Percentiles rank a stretch among this genome's conserved stretches.
Conservation (phyloP, 1,139 yeast species). For the Hanseniaspora uvarum region DNA sequence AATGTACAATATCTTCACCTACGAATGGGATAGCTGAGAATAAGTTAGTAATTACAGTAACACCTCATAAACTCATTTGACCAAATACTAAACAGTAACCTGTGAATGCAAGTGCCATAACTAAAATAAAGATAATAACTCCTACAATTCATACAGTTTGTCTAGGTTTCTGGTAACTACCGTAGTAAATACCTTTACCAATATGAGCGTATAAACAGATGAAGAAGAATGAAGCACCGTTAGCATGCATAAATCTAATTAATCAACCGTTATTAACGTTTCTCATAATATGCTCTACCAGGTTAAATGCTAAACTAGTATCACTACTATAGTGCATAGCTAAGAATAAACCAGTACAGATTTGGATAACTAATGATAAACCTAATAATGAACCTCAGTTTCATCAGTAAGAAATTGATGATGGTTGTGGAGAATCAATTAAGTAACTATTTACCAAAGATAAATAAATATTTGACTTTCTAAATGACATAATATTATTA, state of each 20-base stretch:
- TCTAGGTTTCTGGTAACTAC: constrained; percentile 22
- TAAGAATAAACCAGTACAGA: constrained; percentile 15
- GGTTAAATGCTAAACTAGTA: constrained; percentile 8
- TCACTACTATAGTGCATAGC: constrained; percentile 14
- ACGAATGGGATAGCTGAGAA: constrained; percentile 23
- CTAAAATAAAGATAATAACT: constrained; percentile 22
- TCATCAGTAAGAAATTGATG: constrained; percentile 19
- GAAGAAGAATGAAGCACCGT: constrained; percentile 22
- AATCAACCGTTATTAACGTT: constrained; percentile 22
- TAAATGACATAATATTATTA: constrained; percentile 22
- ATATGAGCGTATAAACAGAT: constrained; percentile 21
- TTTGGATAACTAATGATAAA: constrained; percentile 14
- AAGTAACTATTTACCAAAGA: constrained; percentile 23
- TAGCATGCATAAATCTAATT: constrained; percentile 21
- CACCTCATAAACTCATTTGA: constrained; percentile 18
- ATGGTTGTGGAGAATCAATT: constrained; percentile 24
- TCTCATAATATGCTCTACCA: constrained; percentile 18
- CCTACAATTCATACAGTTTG: constrained; percentile 21
- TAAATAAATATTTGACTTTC: constrained; percentile 24
- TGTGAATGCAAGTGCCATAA: constrained; percentile 21
- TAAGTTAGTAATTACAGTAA: constrained; percentile 23
- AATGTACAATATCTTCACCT: constrained; percentile 21
- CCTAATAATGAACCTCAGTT: constrained; percentile 18
- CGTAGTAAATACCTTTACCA: constrained; percentile 23
- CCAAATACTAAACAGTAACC: constrained; percentile 20